These are phyloP conservation scores for Podospora fimiseda DNA, from an alignment of 495 filamentous ascomycete species.

Conservation along the genomic window DNA sequence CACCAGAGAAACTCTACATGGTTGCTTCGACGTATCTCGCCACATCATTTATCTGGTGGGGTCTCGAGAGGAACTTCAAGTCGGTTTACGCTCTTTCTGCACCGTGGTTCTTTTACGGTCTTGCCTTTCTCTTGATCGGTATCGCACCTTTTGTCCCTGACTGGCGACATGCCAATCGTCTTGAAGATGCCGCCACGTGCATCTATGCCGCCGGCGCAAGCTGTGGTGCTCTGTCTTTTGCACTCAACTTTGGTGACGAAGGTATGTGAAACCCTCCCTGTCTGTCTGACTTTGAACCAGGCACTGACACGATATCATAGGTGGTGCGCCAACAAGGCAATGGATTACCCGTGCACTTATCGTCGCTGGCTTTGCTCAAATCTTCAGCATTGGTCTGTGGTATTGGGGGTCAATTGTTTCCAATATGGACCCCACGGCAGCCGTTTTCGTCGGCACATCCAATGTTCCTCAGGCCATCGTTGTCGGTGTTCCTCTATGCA, in stretches of 20 bases:
- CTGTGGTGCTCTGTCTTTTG: conserved; percentile 56
- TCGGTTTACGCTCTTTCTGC: conserved; percentile 51
- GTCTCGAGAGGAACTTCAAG: conserved; percentile 49
- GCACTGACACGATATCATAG: background rate
- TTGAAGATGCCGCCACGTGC: conserved; percentile 53
- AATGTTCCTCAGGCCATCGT: conserved; percentile 36
- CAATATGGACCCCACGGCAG: conserved; percentile 19
- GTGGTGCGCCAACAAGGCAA: conserved; percentile 51
- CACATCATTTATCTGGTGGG: conserved; percentile 58
- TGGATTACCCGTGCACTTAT: conserved; percentile 61
- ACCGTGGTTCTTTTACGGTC: conserved; percentile 56
- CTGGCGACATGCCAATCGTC: conserved; percentile 37
- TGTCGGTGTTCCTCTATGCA: conserved; percentile 44
- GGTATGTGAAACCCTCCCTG: conserved; percentile 17
- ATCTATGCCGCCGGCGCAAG: conserved; percentile 56
- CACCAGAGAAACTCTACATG: conserved; percentile 56
- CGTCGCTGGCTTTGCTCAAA: conserved; percentile 58
- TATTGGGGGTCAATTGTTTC: conserved; percentile 53
- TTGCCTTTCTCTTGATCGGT: conserved; percentile 59
- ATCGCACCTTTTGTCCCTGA: conserved; percentile 49
- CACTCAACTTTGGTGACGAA: conserved; percentile 62
- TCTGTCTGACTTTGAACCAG: background rate
- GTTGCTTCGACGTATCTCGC: conserved; percentile 57
- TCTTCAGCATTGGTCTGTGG: conserved; percentile 60
- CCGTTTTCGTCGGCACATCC: conserved; percentile 20